Evolutionary conservation across 2,329 filamentous ascomycete genomes (phyloP), one percentile per base, ranked within the genome.

Genomic region (Ophiocordyceps camponoti-saundersi): DNA sequence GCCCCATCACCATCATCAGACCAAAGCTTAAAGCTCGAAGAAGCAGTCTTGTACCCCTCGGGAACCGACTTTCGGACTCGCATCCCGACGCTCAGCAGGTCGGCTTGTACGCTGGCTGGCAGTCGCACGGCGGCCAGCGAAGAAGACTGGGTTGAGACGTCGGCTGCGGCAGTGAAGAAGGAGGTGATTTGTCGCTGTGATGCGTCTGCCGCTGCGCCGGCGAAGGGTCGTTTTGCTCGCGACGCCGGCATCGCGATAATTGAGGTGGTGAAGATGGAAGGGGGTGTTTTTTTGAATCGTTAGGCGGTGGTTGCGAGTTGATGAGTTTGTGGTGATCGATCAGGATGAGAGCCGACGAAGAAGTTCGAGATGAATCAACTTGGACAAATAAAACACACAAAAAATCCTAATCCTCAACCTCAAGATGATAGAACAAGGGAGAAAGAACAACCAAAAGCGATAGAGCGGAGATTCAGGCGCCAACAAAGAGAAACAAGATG

Each of bases 11-110:
- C 23, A 15, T 30, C 58, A 48, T 66, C 63, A 15, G 63, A 65
- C 63, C 73, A 78, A 21, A 79, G 63, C 44, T 70, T 65, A 57
- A 77, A 78, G 63, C 44, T 70, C 65, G 57, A 76, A 77, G 44
- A 58, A 62, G 53, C 65, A 68, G 85, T 94, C 68, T 94, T 93
- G 73, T 95, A 95, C 49, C 90, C 90, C 61, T 95, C 89, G 1
- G 87, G 83, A 8, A 96, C 84, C 12, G 85, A 85, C 67, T 96
- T 96, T 59, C 90, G 83, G 45, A 96, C 75, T 22, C 90, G 82
- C 88, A 95, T 95, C 56, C 90, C 90, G 52, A 96, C 90, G 56
- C 75, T 85, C 41, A 95, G 71, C n/a, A 96, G 79, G 51, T 84
- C 84, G 34, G 88, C 74, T 63, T 95, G 86, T 30, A 93, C 72